phyloP scores from a whole-genome alignment of 2,329 filamentous ascomycete genomes.

The Scedosporium aurantiacum region DNA sequence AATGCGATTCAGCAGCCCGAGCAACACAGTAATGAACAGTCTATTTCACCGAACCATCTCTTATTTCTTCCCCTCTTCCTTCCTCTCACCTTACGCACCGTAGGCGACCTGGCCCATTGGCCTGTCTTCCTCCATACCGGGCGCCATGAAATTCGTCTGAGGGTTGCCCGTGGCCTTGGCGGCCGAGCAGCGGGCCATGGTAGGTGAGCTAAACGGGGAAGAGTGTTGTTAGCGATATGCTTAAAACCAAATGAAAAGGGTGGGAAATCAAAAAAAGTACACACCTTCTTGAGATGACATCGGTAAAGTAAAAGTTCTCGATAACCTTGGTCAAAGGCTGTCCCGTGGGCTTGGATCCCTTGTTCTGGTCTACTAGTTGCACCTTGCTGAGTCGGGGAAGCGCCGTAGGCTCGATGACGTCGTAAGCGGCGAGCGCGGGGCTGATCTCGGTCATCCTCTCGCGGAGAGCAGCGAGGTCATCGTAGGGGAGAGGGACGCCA shows the following conservation, averaged over 20 bases:
- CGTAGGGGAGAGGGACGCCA: slow-evolving; percentile 76
- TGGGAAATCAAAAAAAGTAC: slow-evolving; percentile 19
- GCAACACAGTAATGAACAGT: slow-evolving; percentile 4
- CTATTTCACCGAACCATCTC: neutral
- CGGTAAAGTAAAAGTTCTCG: slow-evolving; percentile 97
- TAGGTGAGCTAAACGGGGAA: slow-evolving; percentile 64
- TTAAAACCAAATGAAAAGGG: neutral
- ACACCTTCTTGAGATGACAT: slow-evolving; percentile 90
- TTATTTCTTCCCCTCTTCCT: neutral
- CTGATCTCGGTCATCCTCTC: slow-evolving; percentile 95
- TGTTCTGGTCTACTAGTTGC: slow-evolving; percentile 93
- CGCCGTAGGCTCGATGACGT: slow-evolving; percentile 74
- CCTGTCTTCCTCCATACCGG: slow-evolving; percentile 53
- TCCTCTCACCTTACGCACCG: slow-evolving; percentile 30
- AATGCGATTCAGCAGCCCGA: neutral
- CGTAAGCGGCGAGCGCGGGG: slow-evolving; percentile 79
- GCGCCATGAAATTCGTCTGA: slow-evolving; percentile 68
- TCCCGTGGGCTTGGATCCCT: slow-evolving; percentile 65
- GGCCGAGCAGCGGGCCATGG: slow-evolving; percentile 94
- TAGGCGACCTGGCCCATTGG: slow-evolving; percentile 52
- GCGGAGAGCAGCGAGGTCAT: slow-evolving; percentile 78
- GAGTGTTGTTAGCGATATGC: neutral
- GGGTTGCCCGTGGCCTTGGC: slow-evolving; percentile 76
- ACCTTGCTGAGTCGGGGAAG: slow-evolving; percentile 74
- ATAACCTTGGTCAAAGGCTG: slow-evolving; percentile 72